Percentiles rank a stretch among this genome's conserved stretches.
phyloP scores from a whole-genome alignment of 2,329 filamentous ascomycete genomes.

The Huntiella savannae region DNA sequence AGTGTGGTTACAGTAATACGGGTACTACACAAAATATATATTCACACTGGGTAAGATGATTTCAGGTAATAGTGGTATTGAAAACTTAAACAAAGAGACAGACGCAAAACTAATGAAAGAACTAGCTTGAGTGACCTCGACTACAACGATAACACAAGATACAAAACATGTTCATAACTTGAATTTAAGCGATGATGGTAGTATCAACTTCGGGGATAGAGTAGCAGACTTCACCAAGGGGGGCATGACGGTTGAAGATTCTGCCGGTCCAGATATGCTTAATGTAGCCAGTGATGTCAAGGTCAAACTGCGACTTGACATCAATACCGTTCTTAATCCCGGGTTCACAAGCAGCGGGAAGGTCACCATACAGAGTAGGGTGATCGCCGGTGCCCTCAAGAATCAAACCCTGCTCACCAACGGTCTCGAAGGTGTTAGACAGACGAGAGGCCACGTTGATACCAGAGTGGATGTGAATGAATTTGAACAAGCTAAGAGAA shows the following conservation, averaged over 20 bases:
- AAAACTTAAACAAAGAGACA: too few relatives aligned
- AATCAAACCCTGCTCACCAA: conserved; percentile 3
- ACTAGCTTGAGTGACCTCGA: too few relatives aligned
- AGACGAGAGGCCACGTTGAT: not conserved
- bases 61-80: too few relatives aligned
- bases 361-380: not conserved
- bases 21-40: too few relatives aligned
- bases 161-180: too few relatives aligned
- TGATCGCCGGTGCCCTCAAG: not conserved
- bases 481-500: conserved; percentile 20
- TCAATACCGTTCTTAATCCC: conserved; percentile 2
- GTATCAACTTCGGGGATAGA: not conserved
- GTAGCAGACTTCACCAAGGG: not conserved
- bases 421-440: not conserved
- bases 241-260: not conserved
- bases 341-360: not conserved
- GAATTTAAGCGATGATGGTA: conserved; percentile 1
- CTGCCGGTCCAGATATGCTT: not conserved
- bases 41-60: too few relatives aligned
- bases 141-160: too few relatives aligned
- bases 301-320: not conserved
- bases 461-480: not conserved
- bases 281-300: not conserved
- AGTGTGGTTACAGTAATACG: too few relatives aligned
- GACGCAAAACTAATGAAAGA: too few relatives aligned